phyloP scores from a whole-genome alignment of 345 rosid species.

The Acer campestre region DNA sequence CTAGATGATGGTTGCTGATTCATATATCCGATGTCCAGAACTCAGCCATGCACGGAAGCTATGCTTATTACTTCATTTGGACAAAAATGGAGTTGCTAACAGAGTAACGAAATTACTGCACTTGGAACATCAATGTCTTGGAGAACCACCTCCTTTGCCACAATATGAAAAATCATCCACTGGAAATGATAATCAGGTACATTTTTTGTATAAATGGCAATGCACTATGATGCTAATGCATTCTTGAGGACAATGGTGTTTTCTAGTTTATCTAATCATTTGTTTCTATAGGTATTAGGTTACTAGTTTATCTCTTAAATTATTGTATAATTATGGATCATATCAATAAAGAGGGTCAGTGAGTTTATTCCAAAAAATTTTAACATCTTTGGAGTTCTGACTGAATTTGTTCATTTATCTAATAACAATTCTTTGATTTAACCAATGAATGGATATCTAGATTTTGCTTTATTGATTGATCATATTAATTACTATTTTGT shows the following conservation, averaged over 20 bases:
- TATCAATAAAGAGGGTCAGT: not conserved
- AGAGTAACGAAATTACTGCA: slow-evolving; percentile 51
- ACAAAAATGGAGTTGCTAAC: slow-evolving; percentile 29
- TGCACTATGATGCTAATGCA: not conserved
- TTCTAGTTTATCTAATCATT: not conserved
- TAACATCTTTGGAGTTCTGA: not conserved
- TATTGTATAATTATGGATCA: not conserved
- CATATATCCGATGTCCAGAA: slow-evolving; percentile 5
- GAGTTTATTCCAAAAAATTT: not conserved
- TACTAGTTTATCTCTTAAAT: not conserved
- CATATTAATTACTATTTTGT: no score
- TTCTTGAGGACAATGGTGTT: not conserved
- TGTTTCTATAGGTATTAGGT: not conserved
- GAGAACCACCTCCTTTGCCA: slow-evolving; percentile 57
- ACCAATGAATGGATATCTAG: no score
- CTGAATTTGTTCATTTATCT: not conserved
- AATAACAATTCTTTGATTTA: no score
- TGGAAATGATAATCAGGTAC: not conserved
- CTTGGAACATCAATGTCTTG: slow-evolving; percentile 54
- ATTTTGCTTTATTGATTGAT: no score
- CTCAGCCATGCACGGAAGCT: not conserved
- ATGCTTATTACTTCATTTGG: not conserved
- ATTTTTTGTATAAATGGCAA: not conserved
- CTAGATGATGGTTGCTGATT: slow-evolving; percentile 4
- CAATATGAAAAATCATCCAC: slow-evolving; percentile 37